Evolutionary conservation across 441 rosid genomes (phyloP).

Genomic region (Croton setiger): DNA sequence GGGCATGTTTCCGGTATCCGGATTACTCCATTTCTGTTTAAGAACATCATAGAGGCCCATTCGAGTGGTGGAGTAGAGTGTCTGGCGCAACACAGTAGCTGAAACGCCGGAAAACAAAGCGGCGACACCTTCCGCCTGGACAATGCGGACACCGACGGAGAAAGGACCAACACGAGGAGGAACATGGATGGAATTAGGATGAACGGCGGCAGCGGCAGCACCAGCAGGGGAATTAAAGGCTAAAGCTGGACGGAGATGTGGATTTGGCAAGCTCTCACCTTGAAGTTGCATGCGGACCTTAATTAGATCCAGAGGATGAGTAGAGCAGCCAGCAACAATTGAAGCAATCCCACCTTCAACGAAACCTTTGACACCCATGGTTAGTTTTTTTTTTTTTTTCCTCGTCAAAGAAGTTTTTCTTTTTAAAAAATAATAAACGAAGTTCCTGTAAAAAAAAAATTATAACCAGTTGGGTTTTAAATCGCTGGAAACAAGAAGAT

Average conservation of each 20-base stretch:
- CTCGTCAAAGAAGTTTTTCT: not conserved
- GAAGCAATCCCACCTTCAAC: constrained; percentile 82
- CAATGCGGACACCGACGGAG: constrained; percentile 53
- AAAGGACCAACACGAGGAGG: constrained; percentile 47
- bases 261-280: constrained; percentile 44
- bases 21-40: constrained; percentile 61
- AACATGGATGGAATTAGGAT: constrained; percentile 24
- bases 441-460: not conserved
- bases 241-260: constrained; percentile 52
- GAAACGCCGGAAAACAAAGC: constrained; percentile 73
- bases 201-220: constrained; percentile 9
- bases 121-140: constrained; percentile 50
- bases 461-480: constrained; percentile 34
- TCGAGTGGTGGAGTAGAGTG: constrained; percentile 77
- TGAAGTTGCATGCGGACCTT: constrained; percentile 90
- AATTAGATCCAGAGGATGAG: constrained; percentile 84
- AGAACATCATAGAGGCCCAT: constrained; percentile 78
- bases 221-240: constrained; percentile 40
- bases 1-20: constrained; percentile 43
- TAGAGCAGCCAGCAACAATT: constrained; percentile 78
- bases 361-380: constrained; percentile 70
- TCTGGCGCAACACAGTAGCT: constrained; percentile 74
- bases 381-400: not conserved
- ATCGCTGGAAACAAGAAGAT: constrained; percentile 54
- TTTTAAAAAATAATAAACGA: not conserved